Evolutionary conservation across 805 yeast species (phyloP), one percentile per base, ranked within the genome.

Genomic region (Nakazawaea sp.): DNA sequence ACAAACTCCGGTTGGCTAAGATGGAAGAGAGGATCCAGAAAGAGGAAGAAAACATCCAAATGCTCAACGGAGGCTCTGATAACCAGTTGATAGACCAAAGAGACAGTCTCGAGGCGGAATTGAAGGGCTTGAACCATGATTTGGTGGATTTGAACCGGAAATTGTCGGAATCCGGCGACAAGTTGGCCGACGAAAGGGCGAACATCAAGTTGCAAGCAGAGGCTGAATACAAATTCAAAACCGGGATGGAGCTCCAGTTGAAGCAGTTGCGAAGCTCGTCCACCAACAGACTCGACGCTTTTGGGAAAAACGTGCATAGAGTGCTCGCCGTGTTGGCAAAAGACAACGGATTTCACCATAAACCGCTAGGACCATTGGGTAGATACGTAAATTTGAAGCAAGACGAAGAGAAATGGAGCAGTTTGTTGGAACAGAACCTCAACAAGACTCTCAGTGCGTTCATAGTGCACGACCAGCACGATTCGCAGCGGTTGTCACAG

Each of bases 321-420:
- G n/a, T n/a, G n/a, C 46, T 78, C 18, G 45, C 50, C 3, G 71
- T 61, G 4, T 69, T 80, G 5, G 45, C 57, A 19, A 46, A 52
- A 2, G 60, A 61, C 11, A 32, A 45, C 0, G 48, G 56, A 12
- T 78, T 72, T 66, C 66, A 65, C 13, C 48, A 55, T 2, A 50
- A 50, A 25, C 95, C 95, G 0, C 55, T 81, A 13, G 97, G 97
- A 0, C 98, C 98, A 0, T 44, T 90, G 2, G 96, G 96, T 1
- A 45, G 65, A 3, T 59, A 61, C 42, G 63, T 87, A 2, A 63
- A 71, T 4, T 61, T 90, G 11, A 81, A 75, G 48, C 53, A 59
- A 1, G 77, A 69, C 7, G 73, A 58, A 47, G 58, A 65, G 16
- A 53, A 61, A 20, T 89, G 87, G 87, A 58, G 68, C 4, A 70